Percentiles rank a stretch among this genome's conserved stretches.
These are phyloP conservation scores for Astrocystis sublimbata DNA, from an alignment of 495 filamentous ascomycete species.

Conservation along the genomic window DNA sequence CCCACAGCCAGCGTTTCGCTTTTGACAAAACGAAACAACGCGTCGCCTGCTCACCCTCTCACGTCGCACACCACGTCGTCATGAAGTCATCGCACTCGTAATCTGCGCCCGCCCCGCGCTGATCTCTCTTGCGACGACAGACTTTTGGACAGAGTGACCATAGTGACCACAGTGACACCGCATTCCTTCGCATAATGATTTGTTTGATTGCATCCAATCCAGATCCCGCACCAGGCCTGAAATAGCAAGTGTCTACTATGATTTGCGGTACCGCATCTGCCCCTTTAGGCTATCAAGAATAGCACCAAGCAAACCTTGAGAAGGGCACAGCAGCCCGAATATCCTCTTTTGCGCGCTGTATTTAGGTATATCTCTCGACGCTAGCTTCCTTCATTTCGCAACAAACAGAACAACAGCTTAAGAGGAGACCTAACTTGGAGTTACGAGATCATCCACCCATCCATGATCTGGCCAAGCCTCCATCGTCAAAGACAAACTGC, in stretches of 20 bases:
- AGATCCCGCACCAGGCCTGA: too few relatives aligned
- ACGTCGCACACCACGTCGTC: background rate
- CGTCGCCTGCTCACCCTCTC: too few relatives aligned
- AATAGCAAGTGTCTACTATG: too few relatives aligned
- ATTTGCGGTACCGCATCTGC: too few relatives aligned
- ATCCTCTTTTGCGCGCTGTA: background rate
- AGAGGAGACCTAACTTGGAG: too few relatives aligned
- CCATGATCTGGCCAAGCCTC: too few relatives aligned
- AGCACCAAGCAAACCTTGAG: background rate
- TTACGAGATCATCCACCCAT: too few relatives aligned
- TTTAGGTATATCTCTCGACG: background rate
- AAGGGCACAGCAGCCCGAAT: background rate
- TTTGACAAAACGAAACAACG: background rate
- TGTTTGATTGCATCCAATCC: background rate
- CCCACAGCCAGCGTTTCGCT: background rate
- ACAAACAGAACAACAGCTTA: background rate
- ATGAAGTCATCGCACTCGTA: constrained; percentile 3
- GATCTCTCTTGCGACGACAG: background rate
- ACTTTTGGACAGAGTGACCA: too few relatives aligned
- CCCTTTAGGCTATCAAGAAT: too few relatives aligned
- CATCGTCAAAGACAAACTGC: background rate
- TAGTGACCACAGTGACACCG: too few relatives aligned
- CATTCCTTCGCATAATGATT: background rate
- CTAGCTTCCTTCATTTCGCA: background rate
- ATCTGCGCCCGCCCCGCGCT: background rate